Percentiles rank a stretch among this genome's conserved stretches.
Evolutionary conservation across 306 rosid species (phyloP).

Genomic region (Malus domestica): DNA sequence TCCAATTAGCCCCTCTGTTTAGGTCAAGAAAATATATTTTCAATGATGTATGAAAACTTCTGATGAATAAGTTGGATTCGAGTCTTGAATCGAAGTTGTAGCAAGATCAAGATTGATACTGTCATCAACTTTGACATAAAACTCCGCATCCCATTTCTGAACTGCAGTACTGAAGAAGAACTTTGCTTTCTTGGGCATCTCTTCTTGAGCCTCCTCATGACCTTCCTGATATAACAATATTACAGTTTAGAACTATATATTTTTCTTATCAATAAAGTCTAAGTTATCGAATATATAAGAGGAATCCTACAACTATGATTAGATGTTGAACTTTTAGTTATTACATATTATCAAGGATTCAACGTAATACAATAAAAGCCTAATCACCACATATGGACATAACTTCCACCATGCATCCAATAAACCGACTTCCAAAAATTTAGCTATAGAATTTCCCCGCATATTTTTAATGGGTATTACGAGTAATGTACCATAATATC

Average conservation of each 20-base stretch:
- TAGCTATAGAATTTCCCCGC: background rate
- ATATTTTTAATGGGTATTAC: background rate
- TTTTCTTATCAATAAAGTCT: constrained; percentile 3
- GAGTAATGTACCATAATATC: background rate
- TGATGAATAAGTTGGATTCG: background rate
- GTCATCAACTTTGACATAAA: constrained; percentile 93
- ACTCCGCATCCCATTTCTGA: constrained; percentile 96
- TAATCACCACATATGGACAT: background rate
- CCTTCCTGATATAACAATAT: constrained; percentile 55
- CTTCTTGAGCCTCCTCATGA: constrained; percentile 99
- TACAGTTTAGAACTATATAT: constrained; percentile 20
- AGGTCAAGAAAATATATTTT: constrained; percentile 23
- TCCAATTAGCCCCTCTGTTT: constrained; percentile 78
- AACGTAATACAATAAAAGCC: background rate
- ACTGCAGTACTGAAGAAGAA: constrained; percentile 86
- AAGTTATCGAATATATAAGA: background rate
- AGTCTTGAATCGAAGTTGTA: constrained; percentile 23
- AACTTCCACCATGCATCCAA: background rate
- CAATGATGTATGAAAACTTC: constrained; percentile 15
- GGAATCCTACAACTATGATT: constrained; percentile 4
- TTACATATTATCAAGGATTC: background rate
- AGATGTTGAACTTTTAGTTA: background rate
- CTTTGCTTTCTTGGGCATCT: constrained; percentile 81
- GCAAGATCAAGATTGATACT: constrained; percentile 77
- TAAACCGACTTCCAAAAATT: background rate